Evolutionary conservation across 495 filamentous ascomycete genomes (phyloP).

Genomic region (Neurospora intermedia): DNA sequence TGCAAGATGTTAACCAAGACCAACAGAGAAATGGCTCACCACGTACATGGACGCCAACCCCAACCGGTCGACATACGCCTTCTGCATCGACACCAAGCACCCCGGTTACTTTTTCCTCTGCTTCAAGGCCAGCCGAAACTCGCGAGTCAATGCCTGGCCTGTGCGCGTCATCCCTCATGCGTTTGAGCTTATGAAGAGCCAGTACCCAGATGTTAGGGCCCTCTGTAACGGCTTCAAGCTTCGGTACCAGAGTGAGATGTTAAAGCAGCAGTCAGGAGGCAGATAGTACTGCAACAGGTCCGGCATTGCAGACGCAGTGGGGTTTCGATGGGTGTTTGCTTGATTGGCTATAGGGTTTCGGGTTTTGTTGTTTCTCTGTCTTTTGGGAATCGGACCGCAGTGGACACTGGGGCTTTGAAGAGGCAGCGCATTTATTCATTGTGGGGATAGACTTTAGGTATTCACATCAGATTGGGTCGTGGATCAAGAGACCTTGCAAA

Average conservation of each 20-base stretch:
- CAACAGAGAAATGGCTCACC: conserved; percentile 80
- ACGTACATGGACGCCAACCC: conserved; percentile 96
- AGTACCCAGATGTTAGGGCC: conserved; percentile 87
- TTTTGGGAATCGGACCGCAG: neutral
- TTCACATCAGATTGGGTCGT: neutral
- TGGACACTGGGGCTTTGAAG: neutral
- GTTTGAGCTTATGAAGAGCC: conserved; percentile 75
- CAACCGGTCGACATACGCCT: conserved; percentile 82
- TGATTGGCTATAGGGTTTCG: neutral
- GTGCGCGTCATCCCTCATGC: conserved; percentile 81
- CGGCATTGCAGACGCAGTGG: neutral
- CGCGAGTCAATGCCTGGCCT: conserved; percentile 65
- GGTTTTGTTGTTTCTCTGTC: neutral
- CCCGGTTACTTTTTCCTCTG: conserved; percentile 91
- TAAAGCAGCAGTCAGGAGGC: conserved; percentile 28
- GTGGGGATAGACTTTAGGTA: neutral
- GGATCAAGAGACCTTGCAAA: neutral
- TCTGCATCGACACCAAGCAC: conserved; percentile 85
- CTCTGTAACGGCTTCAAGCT: conserved; percentile 76
- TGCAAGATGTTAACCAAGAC: conserved; percentile 20
- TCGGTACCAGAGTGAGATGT: conserved; percentile 39
- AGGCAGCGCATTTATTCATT: neutral
- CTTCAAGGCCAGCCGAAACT: conserved; percentile 78
- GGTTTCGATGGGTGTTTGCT: neutral
- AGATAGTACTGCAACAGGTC: conserved; percentile 10